A percentile compares a stretch with the other conserved stretches of the same genome.
These are phyloP conservation scores for Fusarium brevicatenulatum DNA, from an alignment of 2,329 filamentous ascomycete species.

Conservation along the genomic window DNA sequence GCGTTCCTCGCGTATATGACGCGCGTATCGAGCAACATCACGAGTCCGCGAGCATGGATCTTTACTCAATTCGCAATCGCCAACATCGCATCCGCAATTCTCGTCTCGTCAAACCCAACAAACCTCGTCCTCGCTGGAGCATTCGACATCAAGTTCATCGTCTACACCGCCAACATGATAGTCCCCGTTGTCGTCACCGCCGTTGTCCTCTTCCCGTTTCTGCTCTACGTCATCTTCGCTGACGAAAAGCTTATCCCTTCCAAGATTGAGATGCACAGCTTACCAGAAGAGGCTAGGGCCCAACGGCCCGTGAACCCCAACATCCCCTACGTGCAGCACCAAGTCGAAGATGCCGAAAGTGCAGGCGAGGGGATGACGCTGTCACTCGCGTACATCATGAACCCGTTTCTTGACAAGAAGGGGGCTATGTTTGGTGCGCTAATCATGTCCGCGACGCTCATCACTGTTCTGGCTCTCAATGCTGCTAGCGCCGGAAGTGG, in stretches of 20 bases:
- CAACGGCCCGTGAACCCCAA: constrained; percentile 76
- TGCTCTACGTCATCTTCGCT: constrained; percentile 75
- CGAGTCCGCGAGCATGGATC: constrained; percentile 78
- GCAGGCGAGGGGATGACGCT: constrained; percentile 61
- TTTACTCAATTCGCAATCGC: constrained; percentile 76
- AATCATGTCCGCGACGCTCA: constrained; percentile 73
- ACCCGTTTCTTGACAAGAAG: constrained; percentile 75
- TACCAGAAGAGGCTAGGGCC: constrained; percentile 64
- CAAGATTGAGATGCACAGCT: constrained; percentile 74
- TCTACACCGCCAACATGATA: constrained; percentile 82
- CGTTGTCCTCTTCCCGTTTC: constrained; percentile 73
- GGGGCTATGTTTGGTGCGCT: constrained; percentile 72
- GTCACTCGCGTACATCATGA: constrained; percentile 78
- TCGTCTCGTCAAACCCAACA: constrained; percentile 82
- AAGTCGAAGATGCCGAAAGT: constrained; percentile 62
- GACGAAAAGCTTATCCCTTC: constrained; percentile 71
- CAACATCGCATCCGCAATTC: constrained; percentile 78
- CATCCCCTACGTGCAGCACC: constrained; percentile 72
- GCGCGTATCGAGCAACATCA: constrained; percentile 76
- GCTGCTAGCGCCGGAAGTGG: constrained; percentile 63
- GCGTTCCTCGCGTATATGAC: constrained; percentile 83
- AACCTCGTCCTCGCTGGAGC: constrained; percentile 79
- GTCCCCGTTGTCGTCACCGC: constrained; percentile 76
- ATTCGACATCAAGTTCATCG: constrained; percentile 76
- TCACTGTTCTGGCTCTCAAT: constrained; percentile 73